Conservation (phyloP, 208 protist species). For the Tritrichomonas foetus region DNA sequence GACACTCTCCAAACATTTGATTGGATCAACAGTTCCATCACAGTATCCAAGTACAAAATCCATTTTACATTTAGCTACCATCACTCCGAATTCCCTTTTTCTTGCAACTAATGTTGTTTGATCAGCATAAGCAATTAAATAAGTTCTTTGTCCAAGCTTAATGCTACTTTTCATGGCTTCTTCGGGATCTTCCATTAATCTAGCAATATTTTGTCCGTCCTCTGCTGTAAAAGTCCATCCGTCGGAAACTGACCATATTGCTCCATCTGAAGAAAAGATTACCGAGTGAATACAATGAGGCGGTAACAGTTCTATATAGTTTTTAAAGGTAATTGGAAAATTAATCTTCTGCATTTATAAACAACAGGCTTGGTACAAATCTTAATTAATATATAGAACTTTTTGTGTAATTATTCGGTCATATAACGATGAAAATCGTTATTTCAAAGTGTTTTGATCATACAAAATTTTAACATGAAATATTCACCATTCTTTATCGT, state of each 20-base stretch:
- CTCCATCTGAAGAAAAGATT: slow-evolving; percentile 24
- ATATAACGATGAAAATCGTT: too few relatives aligned
- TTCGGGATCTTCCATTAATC: background rate
- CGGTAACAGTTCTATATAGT: background rate
- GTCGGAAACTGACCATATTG: background rate
- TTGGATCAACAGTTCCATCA: background rate
- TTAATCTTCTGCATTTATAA: slow-evolving; percentile 35
- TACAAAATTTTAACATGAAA: too few relatives aligned
- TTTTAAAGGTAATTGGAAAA: background rate
- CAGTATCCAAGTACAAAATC: background rate
- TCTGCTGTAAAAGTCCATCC: background rate
- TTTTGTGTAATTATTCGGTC: too few relatives aligned
- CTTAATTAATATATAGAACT: too few relatives aligned
- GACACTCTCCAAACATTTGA: slow-evolving; percentile 18
- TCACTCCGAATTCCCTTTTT: background rate
- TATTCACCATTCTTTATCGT: too few relatives aligned
- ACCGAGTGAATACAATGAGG: background rate
- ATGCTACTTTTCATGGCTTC: background rate
- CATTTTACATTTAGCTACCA: background rate
- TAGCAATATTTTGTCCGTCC: background rate
- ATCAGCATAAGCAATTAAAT: slow-evolving; percentile 38
- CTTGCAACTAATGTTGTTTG: background rate
- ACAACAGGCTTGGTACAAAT: too few relatives aligned
- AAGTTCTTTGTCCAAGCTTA: background rate
- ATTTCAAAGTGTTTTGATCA: too few relatives aligned